Evolutionary conservation across 2,329 filamentous ascomycete genomes (phyloP), one percentile per base, ranked within the genome.

Genomic region (Colletotrichum magnum): DNA sequence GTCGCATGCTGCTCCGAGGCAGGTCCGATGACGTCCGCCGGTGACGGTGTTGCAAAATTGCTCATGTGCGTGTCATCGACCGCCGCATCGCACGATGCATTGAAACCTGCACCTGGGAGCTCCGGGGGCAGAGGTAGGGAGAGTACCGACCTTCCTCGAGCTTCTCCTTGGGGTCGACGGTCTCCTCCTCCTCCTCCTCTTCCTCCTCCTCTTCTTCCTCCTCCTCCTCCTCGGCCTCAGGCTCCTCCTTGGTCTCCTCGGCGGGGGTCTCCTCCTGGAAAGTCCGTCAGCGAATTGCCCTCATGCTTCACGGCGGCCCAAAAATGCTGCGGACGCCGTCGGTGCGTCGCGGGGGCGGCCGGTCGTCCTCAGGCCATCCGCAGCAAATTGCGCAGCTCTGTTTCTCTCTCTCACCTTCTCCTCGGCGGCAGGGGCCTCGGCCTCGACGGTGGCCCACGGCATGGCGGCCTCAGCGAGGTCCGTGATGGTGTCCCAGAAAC

Each of bases 141-240:
- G 6, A 68, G 59, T 26, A 91, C 94, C 88, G 83, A 98, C 96
- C 94, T 89, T 97, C 94, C 84, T 97, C 93, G 72, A 98, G 84
- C 82, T 89, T 89, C 72, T 95, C 93, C 89, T 97, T 97, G 76
- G 92, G 90, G 81, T 98, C 95, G 75, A 92, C 90, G 72, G 89
- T 85, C 85, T 96, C 93, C 73, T 94, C 92, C 71, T 95, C 92
- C 72, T 95, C 93, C 60, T 94, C 92, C 43, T 92, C 91, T 41
- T 92, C 91, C 51, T 92, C 92, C 28, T 91, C 92, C 51, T 91
- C 90, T 26, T 88, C 90, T 39, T 88, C 89, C 43, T 87, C 87
- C 24, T 86, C 87, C 48, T 83, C 84, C 9, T 84, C 84, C 62
- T 83, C 82, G 62, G 85, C 82, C 71, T 88, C 85, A 54, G 79